Evolutionary conservation across 2,329 filamentous ascomycete species (phyloP), one percentile per base, ranked within the genome.

Genomic region (Botrytis squamosa): DNA sequence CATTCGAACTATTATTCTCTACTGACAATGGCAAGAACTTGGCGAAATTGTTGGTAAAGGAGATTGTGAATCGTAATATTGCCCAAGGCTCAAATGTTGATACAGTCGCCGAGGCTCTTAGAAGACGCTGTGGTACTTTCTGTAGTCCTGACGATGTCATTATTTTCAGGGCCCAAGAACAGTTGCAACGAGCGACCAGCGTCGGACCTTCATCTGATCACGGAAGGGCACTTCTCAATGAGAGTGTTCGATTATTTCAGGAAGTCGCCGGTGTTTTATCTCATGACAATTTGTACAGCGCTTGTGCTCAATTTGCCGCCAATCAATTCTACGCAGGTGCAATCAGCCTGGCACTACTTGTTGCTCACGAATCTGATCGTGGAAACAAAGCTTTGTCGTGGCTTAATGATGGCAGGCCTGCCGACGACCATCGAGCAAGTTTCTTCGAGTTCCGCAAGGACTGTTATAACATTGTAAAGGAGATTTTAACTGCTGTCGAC

Each of bases 121-220:
- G 96, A 65, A 88, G 96, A 78, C 90, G 95, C 78, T 99, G 96
- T 78, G 97, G 96, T 75, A 98, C 93, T 83, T 99, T 99, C 87
- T 99, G 96, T 82, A 98, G 95, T 80, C 91, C 95, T 0, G 95
- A 99, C 77, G 96, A 99, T 84, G 96, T 98, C 2, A 91, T 98
- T 76, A 95, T 98, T 78, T 99, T 99, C 90, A 98, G 97, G 83
- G 96, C 96, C 0, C 95, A 98, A 81, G 96, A 99, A 82, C 93
- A 95, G 79, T 85, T 98, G 71, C 97, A 97, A 85, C 89, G 93
- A 77, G 95, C 95, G 1, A 90, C 91, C 3, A 95, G 98, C 81
- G 89, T 93, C 66, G 89, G 90, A 16, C 85, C 87, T 7, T 93
- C 94, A 79, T 90, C 90, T 6, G 95, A 95, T 77, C 86, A 90